A percentile compares a stretch with the other conserved stretches of the same genome.
phyloP scores from a whole-genome alignment of 805 yeast genomes.

The Metschnikowia shivogae region DNA sequence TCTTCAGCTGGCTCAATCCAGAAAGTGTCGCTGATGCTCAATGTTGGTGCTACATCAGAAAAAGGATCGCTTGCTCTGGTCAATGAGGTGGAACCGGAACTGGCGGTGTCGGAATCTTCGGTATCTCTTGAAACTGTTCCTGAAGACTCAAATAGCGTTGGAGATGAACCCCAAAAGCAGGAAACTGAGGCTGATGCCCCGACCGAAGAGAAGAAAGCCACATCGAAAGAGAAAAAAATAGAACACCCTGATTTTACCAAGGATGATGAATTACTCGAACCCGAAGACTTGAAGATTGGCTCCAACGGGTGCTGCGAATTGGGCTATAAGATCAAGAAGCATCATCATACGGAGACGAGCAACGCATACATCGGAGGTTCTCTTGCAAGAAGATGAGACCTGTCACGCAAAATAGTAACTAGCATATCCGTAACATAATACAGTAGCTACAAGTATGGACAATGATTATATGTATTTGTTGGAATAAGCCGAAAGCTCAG shows the following conservation, averaged over 20 bases:
- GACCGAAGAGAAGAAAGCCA: background rate
- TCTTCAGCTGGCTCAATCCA: constrained; percentile 10
- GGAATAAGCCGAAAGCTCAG: constrained; percentile 18
- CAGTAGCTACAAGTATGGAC: constrained; percentile 2
- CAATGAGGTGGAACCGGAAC: constrained; percentile 6
- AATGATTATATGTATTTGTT: constrained; percentile 21
- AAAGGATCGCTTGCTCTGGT: constrained; percentile 3
- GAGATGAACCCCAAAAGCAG: background rate
- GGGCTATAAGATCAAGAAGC: constrained; percentile 41
- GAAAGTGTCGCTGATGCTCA: constrained; percentile 31
- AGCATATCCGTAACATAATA: no score
- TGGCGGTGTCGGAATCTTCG: background rate
- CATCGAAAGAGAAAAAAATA: background rate
- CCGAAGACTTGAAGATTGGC: constrained; percentile 19
- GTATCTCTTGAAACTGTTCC: constrained; percentile 11
- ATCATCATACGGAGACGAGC: constrained; percentile 39
- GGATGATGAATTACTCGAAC: constrained; percentile 11
- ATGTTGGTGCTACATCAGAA: constrained; percentile 13
- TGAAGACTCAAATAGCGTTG: constrained; percentile 2
- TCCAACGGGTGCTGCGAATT: constrained; percentile 35
- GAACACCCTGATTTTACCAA: constrained; percentile 5
- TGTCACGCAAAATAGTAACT: background rate
- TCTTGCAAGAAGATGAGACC: constrained; percentile 12
- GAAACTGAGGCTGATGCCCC: background rate
- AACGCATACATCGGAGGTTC: constrained; percentile 29